Evolutionary conservation across 2,329 filamentous ascomycete species (phyloP).

Genomic region (Verticillium isaacii): DNA sequence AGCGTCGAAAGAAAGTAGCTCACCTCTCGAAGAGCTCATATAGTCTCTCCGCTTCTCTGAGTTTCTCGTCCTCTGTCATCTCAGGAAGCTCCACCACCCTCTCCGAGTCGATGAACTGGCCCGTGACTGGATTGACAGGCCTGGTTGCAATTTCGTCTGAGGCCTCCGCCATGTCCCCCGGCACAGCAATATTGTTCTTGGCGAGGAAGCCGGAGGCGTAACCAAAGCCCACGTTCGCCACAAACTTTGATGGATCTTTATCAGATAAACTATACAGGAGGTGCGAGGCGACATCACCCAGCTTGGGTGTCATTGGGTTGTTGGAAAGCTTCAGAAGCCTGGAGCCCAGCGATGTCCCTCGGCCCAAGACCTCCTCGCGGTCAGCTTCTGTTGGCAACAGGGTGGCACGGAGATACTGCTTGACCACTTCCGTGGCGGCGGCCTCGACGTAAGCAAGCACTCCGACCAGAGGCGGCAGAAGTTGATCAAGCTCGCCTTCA

Average conservation of each 20-base stretch:
- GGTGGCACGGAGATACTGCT: conserved; percentile 56
- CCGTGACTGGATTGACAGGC: conserved; percentile 78
- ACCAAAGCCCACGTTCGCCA: conserved; percentile 90
- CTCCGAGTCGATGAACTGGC: conserved; percentile 71
- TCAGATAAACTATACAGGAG: conserved; percentile 85
- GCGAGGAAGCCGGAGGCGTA: conserved; percentile 88
- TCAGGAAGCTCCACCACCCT: conserved; percentile 53
- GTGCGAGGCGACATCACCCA: conserved; percentile 70
- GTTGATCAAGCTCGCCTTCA: conserved; percentile 66
- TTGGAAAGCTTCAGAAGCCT: conserved; percentile 74
- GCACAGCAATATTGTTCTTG: conserved; percentile 75
- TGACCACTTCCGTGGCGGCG: conserved; percentile 58
- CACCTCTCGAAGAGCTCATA: conserved; percentile 89
- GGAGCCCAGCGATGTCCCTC: conserved; percentile 67
- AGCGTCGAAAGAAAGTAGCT: conserved; percentile 10
- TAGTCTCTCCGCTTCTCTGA: conserved; percentile 81
- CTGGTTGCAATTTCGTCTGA: conserved; percentile 23
- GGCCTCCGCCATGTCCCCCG: conserved; percentile 52
- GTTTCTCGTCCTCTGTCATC: conserved; percentile 90
- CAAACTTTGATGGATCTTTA: conserved; percentile 72
- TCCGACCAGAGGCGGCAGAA: conserved; percentile 68
- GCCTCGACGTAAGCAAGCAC: conserved; percentile 68
- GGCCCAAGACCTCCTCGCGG: conserved; percentile 71
- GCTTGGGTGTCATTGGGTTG: conserved; percentile 63
- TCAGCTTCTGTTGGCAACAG: conserved; percentile 77